Conservation (phyloP, 208 protist genomes). For the Histomonas meleagridis region DNA sequence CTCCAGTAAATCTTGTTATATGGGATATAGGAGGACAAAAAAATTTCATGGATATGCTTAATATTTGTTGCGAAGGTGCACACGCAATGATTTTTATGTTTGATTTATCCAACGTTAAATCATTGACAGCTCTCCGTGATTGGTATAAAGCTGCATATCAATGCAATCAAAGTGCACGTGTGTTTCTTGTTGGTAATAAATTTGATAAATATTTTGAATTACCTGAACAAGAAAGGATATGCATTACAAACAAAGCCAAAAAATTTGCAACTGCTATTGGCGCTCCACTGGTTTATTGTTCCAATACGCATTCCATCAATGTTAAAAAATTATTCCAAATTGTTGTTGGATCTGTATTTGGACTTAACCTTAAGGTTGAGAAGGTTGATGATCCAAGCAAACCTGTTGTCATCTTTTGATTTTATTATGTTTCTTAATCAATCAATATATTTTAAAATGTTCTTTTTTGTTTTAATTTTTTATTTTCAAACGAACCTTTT, state of each 20-base stretch:
- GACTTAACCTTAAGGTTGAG: not conserved
- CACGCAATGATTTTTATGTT: constrained; percentile 33
- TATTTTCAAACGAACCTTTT: no score
- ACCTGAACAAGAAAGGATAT: not conserved
- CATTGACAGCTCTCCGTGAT: not conserved
- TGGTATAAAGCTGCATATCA: not conserved
- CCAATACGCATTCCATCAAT: not conserved
- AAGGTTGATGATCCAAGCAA: not conserved
- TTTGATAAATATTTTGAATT: constrained; percentile 18
- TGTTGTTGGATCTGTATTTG: not conserved
- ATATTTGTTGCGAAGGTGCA: constrained; percentile 24
- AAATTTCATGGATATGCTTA: constrained; percentile 24
- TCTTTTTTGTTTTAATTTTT: no score
- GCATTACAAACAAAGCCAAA: constrained; percentile 15
- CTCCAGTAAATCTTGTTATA: constrained; percentile 22
- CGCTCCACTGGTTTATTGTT: constrained; percentile 13
- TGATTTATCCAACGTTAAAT: constrained; percentile 12
- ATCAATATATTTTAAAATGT: no score
- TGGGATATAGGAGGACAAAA: constrained; percentile 35
- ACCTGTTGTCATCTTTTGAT: not conserved
- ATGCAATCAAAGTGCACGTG: not conserved
- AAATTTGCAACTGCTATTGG: constrained; percentile 17
- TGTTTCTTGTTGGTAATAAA: constrained; percentile 28
- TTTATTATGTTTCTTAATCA: not conserved
- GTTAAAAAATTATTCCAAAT: constrained; percentile 27